Evolutionary conservation across 345 rosid species (phyloP), one percentile per base, ranked within the genome.

Genomic region (Hibiscus tridactylites): DNA sequence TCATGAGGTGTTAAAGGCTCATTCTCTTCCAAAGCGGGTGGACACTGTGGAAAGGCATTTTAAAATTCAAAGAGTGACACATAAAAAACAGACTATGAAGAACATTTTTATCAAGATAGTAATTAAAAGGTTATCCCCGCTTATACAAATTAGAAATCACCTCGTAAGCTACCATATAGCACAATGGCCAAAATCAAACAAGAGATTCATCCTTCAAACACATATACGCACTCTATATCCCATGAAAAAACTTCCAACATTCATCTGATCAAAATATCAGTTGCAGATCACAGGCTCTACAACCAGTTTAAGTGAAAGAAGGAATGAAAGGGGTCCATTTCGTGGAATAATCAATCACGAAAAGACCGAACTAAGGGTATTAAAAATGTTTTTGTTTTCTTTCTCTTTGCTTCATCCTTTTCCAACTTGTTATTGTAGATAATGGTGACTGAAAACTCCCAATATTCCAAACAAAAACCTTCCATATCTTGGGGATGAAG

Each of bases 21-120:
- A 57, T 74, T 82, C 80, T 85, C 89, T 80, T 82, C 86, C 71
- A 84, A 72, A 59, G 80, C 83, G 73, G 86, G 82, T n/a, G 92
- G 89, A 73, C 82, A 88, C 96, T 90, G 84, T 77, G 70, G 9
- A 21, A 37, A 75, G 74, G 56, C 70, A 31, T 66, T 64, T 3
- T 54, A 29, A 42, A 80, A 63, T 29, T 75, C 70, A 39, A 31
- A 73, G 70, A 67, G 1, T 26, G 70, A 29, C 67, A 6, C 44
- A 37, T 8, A 68, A 52, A 47, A 69, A 16, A 17, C 35, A 65
- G 12, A 29, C 61, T 19, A 46, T 17, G 9, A 60, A 60, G 15
- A 65, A 28, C 49, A 16, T n/a, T 42, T 15, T 57, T 39, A 9
- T 62, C 37, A 53, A 9, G 13, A 64, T 33, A 16, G 49, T 16